Base-by-base conservation (phyloP, 306 rosid genomes). In the Prunus armeniaca region DNA sequence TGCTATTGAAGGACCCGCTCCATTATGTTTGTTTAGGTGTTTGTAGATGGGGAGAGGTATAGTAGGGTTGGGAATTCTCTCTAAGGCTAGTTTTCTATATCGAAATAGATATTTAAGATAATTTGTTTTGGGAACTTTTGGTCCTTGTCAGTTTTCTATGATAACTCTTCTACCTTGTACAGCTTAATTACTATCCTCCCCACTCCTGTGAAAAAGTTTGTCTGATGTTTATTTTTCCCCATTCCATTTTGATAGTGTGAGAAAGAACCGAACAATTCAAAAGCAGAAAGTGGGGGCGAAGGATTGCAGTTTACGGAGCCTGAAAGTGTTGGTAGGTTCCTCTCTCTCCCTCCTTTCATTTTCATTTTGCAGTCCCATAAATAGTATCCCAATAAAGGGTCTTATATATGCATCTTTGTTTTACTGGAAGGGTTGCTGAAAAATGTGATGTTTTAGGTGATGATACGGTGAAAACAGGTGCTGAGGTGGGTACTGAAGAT, bases 361-460 rank as follows among this genome's bases (percentile, higher is more conserved):
- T 27, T 65, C 45, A 12, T 27, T 69, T 69, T 68, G 20, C 9
- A 38, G 10, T 5, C 3, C 7, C 20, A 7, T 19, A 52, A 15
- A 4, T 47, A 14, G 27, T 27, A 69, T 69, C 73, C 60, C 61
- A 69, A 38, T 65, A 2, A 65, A 67, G 49, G 56, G 34, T 67
- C 47, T 41, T 22, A 46, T 67, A 47, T 24, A 50, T n/a, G 27
- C 17, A 43, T 14, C 74, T 28, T 28, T 67, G 19, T 49, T 49
- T 19, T 28, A 17, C 61, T 18, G 74, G 15, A 46, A 14, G 17
- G 10, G 12, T 27, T 50, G 20, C 56, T 67, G 25, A 46, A 17
- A 67, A 50, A 13, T 27, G 17, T 67, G 72, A 15, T 9, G 54
- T 67, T 67, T 79, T 63, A 79, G 82, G 72, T 18, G 61, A 71